Evolutionary conservation across 768 basidiomycete genomes (phyloP), one percentile per base, ranked within the genome.

Genomic region (Baorangia bicolor): DNA sequence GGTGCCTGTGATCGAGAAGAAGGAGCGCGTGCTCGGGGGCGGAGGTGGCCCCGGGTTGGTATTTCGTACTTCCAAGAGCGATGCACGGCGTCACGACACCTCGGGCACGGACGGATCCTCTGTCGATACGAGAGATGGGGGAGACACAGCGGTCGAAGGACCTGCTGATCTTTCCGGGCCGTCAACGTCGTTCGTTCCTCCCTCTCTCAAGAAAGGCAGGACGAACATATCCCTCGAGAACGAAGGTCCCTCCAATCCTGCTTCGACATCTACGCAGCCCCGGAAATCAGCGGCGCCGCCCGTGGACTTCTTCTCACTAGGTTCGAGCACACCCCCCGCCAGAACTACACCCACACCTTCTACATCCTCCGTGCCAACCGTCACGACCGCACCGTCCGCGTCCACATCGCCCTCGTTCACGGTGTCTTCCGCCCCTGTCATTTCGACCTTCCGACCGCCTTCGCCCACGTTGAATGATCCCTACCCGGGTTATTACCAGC

Each of bases 401-500:
- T 87, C 90, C 2, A 85, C 88, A 2, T 87, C 90, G 16, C 34
- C 91, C 3, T 85, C 90, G 18, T 38, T 48, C n/a, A 12, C 76
- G 7, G 45, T 83, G 14, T 87, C 87, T 21, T 83, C 91, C 23
- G 91, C 92, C 0, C 91, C 91, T 5, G 69, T 69, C 14, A 68
- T 93, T 12, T 80, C 86, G 6, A 83, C 82, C 41, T 92, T 86
- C 60, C 76, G 81, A 39, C 83, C 86, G 0, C 92, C 90, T 1
- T 84, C 86, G 49, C 92, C 92, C 1, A 87, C 85, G 7, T 81
- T 82, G 4, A 76, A 77, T 9, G 92, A 94, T 65, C 81, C 83
- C 16, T 92, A 92, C 69, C 92, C 92, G 1, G 92, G 92, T 7
- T 94, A 94, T 74, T 93, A 94, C 62, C 85, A 87, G 51, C 78